Base-by-base conservation (phyloP, 2,329 filamentous ascomycete species). In the Apiospora sp. region DNA sequence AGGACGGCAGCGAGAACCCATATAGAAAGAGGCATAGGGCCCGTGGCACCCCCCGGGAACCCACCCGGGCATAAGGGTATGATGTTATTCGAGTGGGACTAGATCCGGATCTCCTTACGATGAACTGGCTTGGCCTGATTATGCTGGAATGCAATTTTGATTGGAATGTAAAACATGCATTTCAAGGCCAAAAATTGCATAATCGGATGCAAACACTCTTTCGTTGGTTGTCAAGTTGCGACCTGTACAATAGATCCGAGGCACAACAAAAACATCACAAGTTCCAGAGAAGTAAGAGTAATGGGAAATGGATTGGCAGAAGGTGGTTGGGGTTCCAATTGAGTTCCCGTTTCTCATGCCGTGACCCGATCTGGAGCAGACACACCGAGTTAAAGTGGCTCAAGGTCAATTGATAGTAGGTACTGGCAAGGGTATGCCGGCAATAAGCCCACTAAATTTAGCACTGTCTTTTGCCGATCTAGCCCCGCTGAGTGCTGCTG, bases 331-430 rank as follows among this genome's bases (percentile, higher is more conserved):
- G 46, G 46, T 22, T 49, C 46, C 22, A n/a, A 49, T 49, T 49
- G 46, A n/a, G 46, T 49, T 49, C 22, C 19, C 19, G 19, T n/a
- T 49, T 49, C 46, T n/a, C 46, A 37, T 61, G 54, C 54, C 54
- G 54, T n/a, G 30, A 22, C 54, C 54, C 54, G 54, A 16, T 30
- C 16, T 27, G 54, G 54, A 61, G 54, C 54, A 61, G 54, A 34
- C 34, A 27, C 27, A 30, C 44, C 16, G 30, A 27, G 24, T 14
- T 58, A 34, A 58, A 30, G 51, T 22, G 24, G 51, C 51, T 58
- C 51, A 48, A 48, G 27, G 14, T 34, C 16, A 48, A 41, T 41
- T 41, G 37, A 8, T 41, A 7, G 37, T 41, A 58, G 27, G 51
- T 58, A 19, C 46, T n/a, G 46, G 1, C 30, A 30, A 61, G 54